These are phyloP conservation scores for Monosporozyma aquatica DNA, from an alignment of 805 yeast genomes.

Conservation along the genomic window DNA sequence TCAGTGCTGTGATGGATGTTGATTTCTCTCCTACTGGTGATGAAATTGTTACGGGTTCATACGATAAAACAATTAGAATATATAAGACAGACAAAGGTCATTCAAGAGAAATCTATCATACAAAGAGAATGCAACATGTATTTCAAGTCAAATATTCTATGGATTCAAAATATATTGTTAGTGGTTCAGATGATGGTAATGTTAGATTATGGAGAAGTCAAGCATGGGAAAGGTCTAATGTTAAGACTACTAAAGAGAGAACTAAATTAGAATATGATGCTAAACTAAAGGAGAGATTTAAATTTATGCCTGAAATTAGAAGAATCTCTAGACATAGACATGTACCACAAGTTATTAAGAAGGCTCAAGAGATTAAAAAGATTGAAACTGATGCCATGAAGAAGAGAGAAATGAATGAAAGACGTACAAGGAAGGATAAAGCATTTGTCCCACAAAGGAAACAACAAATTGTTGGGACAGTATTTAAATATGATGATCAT, in stretches of 20 bases:
- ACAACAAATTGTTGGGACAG: constrained; percentile 80
- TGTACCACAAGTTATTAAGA: constrained; percentile 77
- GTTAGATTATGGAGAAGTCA: constrained; percentile 86
- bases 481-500: constrained; percentile 43
- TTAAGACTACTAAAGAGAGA: constrained; percentile 72
- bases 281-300: constrained; percentile 84
- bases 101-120: constrained; percentile 90
- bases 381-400: constrained; percentile 64
- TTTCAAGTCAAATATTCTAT: constrained; percentile 76
- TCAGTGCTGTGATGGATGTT: constrained; percentile 87
- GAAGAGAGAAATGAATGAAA: constrained; percentile 73
- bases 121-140: constrained; percentile 95
- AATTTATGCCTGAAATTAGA: constrained; percentile 92
- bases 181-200: constrained; percentile 96
- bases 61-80: constrained; percentile 85
- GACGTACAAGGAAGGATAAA: constrained; percentile 61
- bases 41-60: constrained; percentile 89
- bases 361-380: constrained; percentile 78
- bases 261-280: constrained; percentile 82
- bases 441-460: constrained; percentile 65
- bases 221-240: constrained; percentile 76
- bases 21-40: constrained; percentile 97
- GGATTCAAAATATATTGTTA: constrained; percentile 78
- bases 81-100: constrained; percentile 75
- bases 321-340: constrained; percentile 90